Conservation (phyloP, 2,329 filamentous ascomycete genomes). For the Fusarium sterilihyphosum region DNA sequence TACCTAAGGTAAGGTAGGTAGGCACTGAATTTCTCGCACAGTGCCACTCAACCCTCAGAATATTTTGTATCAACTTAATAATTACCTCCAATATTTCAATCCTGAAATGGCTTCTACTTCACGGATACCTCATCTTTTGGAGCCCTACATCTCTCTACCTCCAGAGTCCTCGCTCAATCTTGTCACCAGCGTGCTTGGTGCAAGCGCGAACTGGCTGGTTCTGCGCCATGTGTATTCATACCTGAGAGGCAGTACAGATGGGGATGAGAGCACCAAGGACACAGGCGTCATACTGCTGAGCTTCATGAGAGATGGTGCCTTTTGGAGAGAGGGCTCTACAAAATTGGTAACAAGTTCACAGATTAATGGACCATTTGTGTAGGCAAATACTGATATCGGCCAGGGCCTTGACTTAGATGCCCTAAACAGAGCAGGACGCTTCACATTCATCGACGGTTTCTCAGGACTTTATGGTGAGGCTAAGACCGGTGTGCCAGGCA, state of each 20-base stretch:
- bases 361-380: neutral
- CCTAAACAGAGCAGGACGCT: slow-evolving; percentile 64
- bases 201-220: slow-evolving; percentile 73
- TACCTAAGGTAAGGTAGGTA: neutral
- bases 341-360: slow-evolving; percentile 64
- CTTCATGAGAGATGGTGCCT: slow-evolving; percentile 80
- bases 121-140: slow-evolving; percentile 70
- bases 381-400: neutral
- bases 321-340: slow-evolving; percentile 79
- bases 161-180: slow-evolving; percentile 69
- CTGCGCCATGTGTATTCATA: slow-evolving; percentile 64
- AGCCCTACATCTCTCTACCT: slow-evolving; percentile 70
- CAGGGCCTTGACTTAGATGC: slow-evolving; percentile 77
- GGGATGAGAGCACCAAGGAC: slow-evolving; percentile 42
- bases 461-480: slow-evolving; percentile 60
- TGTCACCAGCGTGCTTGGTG: slow-evolving; percentile 73
- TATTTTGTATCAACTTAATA: slow-evolving; percentile 19
- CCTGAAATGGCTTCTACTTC: slow-evolving; percentile 48
- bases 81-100: neutral
- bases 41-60: slow-evolving; percentile 32
- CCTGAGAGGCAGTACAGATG: slow-evolving; percentile 45
- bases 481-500: neutral
- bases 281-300: slow-evolving; percentile 78
- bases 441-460: slow-evolving; percentile 81
- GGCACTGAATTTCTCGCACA: slow-evolving; percentile 23